Evolutionary conservation across 2,329 filamentous ascomycete species (phyloP).

Genomic region (Pseudocercospora pini-densiflorae): DNA sequence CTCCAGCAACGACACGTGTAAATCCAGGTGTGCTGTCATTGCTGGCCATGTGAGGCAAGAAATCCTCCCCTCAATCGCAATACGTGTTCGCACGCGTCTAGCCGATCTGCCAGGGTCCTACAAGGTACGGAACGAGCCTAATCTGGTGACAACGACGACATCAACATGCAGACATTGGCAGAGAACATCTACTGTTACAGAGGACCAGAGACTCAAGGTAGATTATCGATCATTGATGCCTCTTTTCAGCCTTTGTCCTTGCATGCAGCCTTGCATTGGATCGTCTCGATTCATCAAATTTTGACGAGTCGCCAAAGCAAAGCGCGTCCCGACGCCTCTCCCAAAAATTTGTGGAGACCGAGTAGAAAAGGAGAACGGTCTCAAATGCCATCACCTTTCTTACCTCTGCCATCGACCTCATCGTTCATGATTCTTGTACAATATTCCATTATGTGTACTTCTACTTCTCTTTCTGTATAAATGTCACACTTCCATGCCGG

Average conservation of each 20-base stretch:
- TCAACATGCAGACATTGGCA: not conserved
- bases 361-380: not conserved
- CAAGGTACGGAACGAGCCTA: not conserved
- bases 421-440: not conserved
- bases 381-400: not conserved
- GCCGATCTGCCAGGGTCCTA: not conserved
- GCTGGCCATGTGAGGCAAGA: conserved; percentile 1
- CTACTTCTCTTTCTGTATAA: not conserved
- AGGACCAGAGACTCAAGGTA: not conserved
- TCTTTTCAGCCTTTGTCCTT: conserved; percentile 6
- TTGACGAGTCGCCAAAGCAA: not conserved
- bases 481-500: conserved; percentile 23
- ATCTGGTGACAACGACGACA: not conserved
- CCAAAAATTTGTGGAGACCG: not conserved
- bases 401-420: not conserved
- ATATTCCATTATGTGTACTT: conserved; percentile 3
- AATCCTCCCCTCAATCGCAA: not conserved
- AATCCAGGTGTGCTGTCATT: not conserved
- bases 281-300: not conserved
- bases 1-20: not conserved
- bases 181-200: not conserved
- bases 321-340: not conserved
- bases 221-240: not conserved
- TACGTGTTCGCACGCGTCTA: not conserved
- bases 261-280: not conserved